Evolutionary conservation across 306 rosid species (phyloP), one percentile per base, ranked within the genome.

Genomic region (Cucurbita maxima): DNA sequence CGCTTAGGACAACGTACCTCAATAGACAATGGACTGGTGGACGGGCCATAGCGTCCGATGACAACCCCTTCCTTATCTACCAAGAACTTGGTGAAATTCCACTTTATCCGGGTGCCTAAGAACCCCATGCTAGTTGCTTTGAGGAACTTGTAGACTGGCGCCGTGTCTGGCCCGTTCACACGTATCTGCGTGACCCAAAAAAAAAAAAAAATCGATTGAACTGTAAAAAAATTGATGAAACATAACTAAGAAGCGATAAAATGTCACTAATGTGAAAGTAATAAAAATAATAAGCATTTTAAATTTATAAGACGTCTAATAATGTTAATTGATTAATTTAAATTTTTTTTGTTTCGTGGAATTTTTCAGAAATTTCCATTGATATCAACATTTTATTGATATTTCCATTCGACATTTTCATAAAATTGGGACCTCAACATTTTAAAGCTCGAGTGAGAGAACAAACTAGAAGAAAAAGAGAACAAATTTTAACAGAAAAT

Each of bases 11-110:
- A 72, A 50, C 38, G 30, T 83, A 90, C 97, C 86, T 94, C 90
- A 52, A 91, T 79, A 72, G 86, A 58, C 70, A 86, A 63, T 3
- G 99, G 99, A 60, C 58, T 11, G 8, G 91, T 89, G 80, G 89
- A 79, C 74, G 99, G 75, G 69, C 88, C 74, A 69, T 88, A 91
- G 66, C 97, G 99, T 2, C 45, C 54, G 41, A 91, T 83, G 70
- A 85, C 96, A 36, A 7, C 81, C 0, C 99, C 99, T 45, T 91
- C 86, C 77, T 85, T 81, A 76, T 86, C 81, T 1, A 95, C 80
- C 71, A 95, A 83, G 78, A 95, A 95, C 87, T 95, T 95, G 5
- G 97, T 88, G 84, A 95, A 95, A 86, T 95, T 95, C 99, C 99
- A 95, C 83, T 95, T 91, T 52, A 95, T 88, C 71, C 89, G 79